A percentile compares a stretch with the other conserved stretches of the same genome.
Evolutionary conservation across 306 rosid genomes (phyloP).

Genomic region (Hippophae gyantsensis): DNA sequence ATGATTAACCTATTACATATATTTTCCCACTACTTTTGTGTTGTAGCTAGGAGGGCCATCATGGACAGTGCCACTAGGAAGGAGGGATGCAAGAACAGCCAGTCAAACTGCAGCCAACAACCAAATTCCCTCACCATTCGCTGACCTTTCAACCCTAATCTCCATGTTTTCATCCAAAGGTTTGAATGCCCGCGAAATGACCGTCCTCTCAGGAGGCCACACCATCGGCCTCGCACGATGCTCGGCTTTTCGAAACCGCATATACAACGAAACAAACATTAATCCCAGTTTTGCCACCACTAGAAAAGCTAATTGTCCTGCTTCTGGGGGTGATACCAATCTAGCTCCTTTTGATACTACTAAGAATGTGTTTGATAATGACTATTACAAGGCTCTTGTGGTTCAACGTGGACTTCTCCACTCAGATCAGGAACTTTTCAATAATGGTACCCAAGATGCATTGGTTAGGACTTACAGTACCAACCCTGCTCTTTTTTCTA

Average conservation of each 20-base stretch:
- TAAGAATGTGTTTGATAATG: conserved; percentile 38
- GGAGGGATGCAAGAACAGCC: conserved; percentile 70
- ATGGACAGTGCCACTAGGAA: conserved; percentile 54
- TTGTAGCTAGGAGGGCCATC: conserved; percentile 67
- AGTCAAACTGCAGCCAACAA: conserved; percentile 49
- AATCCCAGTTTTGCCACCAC: conserved; percentile 37
- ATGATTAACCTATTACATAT: conserved; percentile 6
- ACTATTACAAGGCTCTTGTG: conserved; percentile 39
- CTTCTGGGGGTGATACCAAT: conserved; percentile 39
- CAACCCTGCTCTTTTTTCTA: conserved; percentile 19
- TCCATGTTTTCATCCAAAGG: conserved; percentile 35
- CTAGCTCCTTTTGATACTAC: conserved; percentile 54
- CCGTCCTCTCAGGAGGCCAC: conserved; percentile 68
- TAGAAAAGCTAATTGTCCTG: conserved; percentile 37
- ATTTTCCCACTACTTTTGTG: background rate
- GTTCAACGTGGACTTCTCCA: conserved; percentile 50
- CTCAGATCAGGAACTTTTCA: conserved; percentile 73
- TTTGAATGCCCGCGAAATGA: conserved; percentile 37
- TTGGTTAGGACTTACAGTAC: conserved; percentile 44
- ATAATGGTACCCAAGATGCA: conserved; percentile 43
- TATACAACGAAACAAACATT: conserved; percentile 65
- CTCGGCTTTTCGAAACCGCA: conserved; percentile 35
- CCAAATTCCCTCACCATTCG: conserved; percentile 46
- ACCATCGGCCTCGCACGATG: conserved; percentile 53
- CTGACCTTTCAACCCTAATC: conserved; percentile 37